Evolutionary conservation across 345 rosid genomes (phyloP), one percentile per base, ranked within the genome.

Genomic region (Excoecaria cochinchinensis): DNA sequence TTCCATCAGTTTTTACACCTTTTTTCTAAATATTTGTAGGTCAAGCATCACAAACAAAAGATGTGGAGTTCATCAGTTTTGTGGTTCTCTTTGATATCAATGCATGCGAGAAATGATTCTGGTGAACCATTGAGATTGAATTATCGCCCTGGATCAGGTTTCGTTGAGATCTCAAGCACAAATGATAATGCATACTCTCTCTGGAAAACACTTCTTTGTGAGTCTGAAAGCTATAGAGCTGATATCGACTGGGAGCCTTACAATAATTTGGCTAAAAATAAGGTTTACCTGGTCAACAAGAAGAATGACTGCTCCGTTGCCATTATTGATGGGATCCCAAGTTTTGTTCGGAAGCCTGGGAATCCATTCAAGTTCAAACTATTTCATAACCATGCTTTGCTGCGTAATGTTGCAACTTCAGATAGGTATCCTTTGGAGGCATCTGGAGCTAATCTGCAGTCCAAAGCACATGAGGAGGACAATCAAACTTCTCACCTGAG

Each of bases 281-380:
- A 88, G 42, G 91, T 91, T 84, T 90, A 90, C 87, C 88, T 94
- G 73, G 86, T 91, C 53, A 94, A 92, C 72, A 90, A 90, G 86
- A 94, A 91, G 89, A 90, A 85, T 84, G 92, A 84, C 66, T 86
- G 84, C 80, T 95, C 87, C 81, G 84, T 94, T 85, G 95, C 97
- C 76, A 87, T 91, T 80, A 62, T 83, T 72, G 88, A 91, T 83
- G 96, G 89, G 69, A 66, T 86, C 75, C 97, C 98, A 63, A 89
- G 89, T 84, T 94, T 92, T 87, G 92, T 94, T 57, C 81, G 79
- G 79, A 94, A 87, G 87, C 97, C 98, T 76, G 97, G 98, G 86
- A 91, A 88, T 87, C 93, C 89, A 56, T 89, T 94, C 86, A 94
- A 94, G 88, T 87, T 94, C 65, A 92, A 91, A 89, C 86, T 89